Conservation (phyloP, 768 basidiomycete genomes). For the Trametes sanguinea region DNA sequence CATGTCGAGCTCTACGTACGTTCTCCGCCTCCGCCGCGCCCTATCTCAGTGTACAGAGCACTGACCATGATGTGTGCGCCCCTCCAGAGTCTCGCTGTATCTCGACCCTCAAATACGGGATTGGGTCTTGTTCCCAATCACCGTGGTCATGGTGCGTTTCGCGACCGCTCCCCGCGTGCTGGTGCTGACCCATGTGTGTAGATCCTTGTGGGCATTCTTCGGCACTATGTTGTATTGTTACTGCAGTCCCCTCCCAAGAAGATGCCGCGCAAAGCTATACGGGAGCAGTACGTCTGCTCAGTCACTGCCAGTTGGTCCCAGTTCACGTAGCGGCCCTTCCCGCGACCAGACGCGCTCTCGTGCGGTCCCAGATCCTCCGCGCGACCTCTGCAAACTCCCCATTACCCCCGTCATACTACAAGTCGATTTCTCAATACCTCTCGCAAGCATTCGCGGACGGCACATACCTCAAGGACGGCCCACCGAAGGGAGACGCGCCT, state of each 20-base stretch:
- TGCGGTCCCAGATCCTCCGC: constrained; percentile 83
- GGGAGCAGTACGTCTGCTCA: constrained; percentile 79
- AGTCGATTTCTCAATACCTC: constrained; percentile 72
- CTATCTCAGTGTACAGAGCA: not conserved
- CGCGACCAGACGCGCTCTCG: constrained; percentile 65
- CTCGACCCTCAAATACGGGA: constrained; percentile 96
- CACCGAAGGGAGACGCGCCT: constrained; percentile 60
- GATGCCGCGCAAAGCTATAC: constrained; percentile 70
- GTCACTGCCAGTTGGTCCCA: not conserved
- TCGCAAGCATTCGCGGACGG: constrained; percentile 72
- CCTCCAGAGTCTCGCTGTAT: constrained; percentile 55
- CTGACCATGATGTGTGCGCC: not conserved
- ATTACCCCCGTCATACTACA: constrained; percentile 72
- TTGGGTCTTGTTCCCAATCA: constrained; percentile 95
- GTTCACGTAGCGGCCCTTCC: constrained; percentile 8
- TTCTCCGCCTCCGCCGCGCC: not conserved
- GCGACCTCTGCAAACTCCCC: constrained; percentile 80
- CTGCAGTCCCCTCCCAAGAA: constrained; percentile 86
- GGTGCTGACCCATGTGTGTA: constrained; percentile 33
- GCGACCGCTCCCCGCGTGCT: not conserved
- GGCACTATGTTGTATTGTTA: constrained; percentile 89
- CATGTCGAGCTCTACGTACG: constrained; percentile 36
- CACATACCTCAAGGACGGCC: constrained; percentile 84
- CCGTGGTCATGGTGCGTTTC: constrained; percentile 85
- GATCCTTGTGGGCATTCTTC: constrained; percentile 90